Percentiles rank a stretch among this genome's conserved stretches.
Conservation (phyloP, 1,284 basidiomycete genomes). For the Irpex sp. region DNA sequence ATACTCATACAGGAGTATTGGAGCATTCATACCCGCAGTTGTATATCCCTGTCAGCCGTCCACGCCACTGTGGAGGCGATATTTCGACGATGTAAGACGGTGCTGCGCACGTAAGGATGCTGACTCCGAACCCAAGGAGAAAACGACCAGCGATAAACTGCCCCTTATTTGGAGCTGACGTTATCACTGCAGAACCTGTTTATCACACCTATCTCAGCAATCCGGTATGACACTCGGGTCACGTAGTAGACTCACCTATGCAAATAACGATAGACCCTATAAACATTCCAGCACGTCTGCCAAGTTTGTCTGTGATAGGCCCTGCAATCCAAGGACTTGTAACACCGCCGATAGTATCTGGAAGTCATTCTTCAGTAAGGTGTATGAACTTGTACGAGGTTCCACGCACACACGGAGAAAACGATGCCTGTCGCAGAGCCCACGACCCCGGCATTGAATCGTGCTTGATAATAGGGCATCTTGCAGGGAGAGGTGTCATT, state of each 20-base stretch:
- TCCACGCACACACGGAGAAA: not conserved
- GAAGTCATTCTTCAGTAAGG: not conserved
- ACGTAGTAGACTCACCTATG: not conserved
- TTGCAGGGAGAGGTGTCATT: not conserved
- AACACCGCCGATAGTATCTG: not conserved
- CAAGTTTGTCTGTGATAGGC: not conserved
- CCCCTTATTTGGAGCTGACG: not conserved
- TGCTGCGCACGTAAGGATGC: slow-evolving; percentile 12
- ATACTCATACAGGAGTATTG: too few relatives aligned
- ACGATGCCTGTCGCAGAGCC: not conserved
- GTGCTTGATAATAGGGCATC: not conserved
- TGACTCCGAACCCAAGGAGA: slow-evolving; percentile 13
- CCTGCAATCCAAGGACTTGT: not conserved
- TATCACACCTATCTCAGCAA: not conserved
- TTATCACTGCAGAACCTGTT: not conserved
- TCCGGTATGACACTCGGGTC: not conserved
- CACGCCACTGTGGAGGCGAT: slow-evolving; percentile 14
- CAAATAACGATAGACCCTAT: not conserved
- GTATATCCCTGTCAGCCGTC: slow-evolving; percentile 12
- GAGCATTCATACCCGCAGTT: slow-evolving; percentile 5
- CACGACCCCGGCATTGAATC: not conserved
- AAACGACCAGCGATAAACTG: slow-evolving; percentile 13
- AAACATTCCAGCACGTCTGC: not conserved
- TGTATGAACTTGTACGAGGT: not conserved
- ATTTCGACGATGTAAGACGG: slow-evolving; percentile 12